A percentile compares a stretch with the other conserved stretches of the same genome.
Conservation (phyloP, 1,139 yeast genomes). For the Kodamaea plutei region DNA sequence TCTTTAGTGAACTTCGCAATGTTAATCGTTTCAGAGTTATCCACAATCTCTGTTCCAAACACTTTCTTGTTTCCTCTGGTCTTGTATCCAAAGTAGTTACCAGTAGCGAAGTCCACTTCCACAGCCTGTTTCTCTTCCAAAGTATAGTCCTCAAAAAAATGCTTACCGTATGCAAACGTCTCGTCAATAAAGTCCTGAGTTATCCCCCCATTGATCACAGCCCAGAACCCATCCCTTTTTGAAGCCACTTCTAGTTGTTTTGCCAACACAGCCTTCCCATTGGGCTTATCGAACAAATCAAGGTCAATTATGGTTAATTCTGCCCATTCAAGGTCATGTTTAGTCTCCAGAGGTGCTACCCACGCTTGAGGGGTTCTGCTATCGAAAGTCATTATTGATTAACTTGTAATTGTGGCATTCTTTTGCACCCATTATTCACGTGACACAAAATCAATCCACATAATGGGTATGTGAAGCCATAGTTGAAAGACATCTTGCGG, state of each 20-base stretch:
- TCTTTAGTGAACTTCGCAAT: constrained; percentile 32
- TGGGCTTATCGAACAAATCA: constrained; percentile 23
- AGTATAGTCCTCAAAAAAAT: constrained; percentile 24
- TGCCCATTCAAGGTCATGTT: constrained; percentile 29
- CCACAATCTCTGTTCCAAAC: constrained; percentile 26
- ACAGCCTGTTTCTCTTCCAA: constrained; percentile 24
- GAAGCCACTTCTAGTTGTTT: constrained; percentile 24
- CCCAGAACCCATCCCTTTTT: constrained; percentile 31
- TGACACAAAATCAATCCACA: too few relatives aligned
- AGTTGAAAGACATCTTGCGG: too few relatives aligned
- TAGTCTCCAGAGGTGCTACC: constrained; percentile 25
- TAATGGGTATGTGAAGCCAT: constrained; percentile 2
- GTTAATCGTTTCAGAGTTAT: constrained; percentile 29
- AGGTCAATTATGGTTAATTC: constrained; percentile 26
- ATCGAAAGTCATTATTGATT: background rate
- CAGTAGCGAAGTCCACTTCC: constrained; percentile 24
- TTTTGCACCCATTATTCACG: constrained; percentile 1
- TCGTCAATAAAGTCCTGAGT: constrained; percentile 23
- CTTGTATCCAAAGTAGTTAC: constrained; percentile 33
- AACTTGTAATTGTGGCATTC: background rate
- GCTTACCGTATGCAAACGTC: constrained; percentile 26
- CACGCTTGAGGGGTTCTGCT: constrained; percentile 14
- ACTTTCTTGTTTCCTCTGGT: constrained; percentile 22
- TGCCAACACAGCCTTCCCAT: constrained; percentile 25
- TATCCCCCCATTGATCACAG: constrained; percentile 25